Evolutionary conservation across 306 rosid species (phyloP), one percentile per base, ranked within the genome.

Genomic region (Carpinus fangiana): DNA sequence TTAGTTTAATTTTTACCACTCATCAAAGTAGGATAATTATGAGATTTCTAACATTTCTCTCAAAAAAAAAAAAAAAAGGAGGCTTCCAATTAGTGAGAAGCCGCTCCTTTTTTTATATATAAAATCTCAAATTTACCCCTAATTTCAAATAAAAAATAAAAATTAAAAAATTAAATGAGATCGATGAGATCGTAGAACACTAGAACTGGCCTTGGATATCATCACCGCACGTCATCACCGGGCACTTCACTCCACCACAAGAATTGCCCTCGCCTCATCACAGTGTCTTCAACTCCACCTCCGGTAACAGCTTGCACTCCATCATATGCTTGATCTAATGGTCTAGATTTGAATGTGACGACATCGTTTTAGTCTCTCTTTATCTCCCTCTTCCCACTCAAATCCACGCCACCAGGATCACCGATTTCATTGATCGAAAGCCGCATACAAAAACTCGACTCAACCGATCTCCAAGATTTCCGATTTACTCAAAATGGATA

Each of bases 201-300:
- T 94, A 94, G 84, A 94, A 94, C 84, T 94, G 98, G 20, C 98
- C 98, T 16, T 94, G 98, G 71, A 94, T 94, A 23, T 23, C 26
- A 75, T 94, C 98, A 0, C 98, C 98, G 43, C 98, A 94, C 23
- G 92, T 94, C 76, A 97, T 94, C 64, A 94, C 98, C 7, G 98
- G 98, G 47, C 98, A 94, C 90, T 94, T 94, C 96, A 92, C 82
- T 94, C 98, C 84, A 92, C 98, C 8, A 92, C 98, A 47, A 94
- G 91, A 76, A 94, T 88, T 84, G 97, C 90, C 82, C 94, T 86
- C 28, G 97, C 98, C 79, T 94, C 97, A 75, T 94, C 98, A 94
- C 5, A 94, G 93, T 70, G 90, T 71, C 84, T 92, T 94, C 80
- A 94, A 97, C 87, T 94, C 98, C 28, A 87, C 91, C 82, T 94